phyloP scores from a whole-genome alignment of 2,329 filamentous ascomycete species.

The Sporothrix euskadiensis region DNA sequence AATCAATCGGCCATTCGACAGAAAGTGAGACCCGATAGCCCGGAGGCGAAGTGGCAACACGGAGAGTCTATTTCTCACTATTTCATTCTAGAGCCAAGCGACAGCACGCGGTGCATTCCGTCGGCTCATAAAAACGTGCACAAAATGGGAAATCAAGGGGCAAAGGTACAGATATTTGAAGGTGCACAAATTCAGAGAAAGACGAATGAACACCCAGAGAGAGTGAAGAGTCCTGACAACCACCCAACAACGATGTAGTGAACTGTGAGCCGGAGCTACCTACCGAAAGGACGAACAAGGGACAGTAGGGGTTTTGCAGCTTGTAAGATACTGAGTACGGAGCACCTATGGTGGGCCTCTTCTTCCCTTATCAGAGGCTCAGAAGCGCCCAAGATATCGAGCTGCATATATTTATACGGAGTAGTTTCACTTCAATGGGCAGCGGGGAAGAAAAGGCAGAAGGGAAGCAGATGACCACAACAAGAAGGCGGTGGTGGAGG shows the following conservation, averaged over 20 bases:
- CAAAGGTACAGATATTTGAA: neutral
- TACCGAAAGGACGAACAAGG: neutral
- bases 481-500: slow-evolving; percentile 8
- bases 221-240: neutral
- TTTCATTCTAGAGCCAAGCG: neutral
- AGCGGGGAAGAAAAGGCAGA: neutral
- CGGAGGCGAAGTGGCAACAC: slow-evolving; percentile 19
- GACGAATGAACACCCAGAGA: neutral
- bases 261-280: neutral
- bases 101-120: neutral
- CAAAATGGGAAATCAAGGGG: neutral
- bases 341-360: neutral
- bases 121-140: neutral
- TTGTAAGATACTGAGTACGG: neutral
- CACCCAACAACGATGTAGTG: neutral
- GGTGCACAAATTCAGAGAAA: neutral
- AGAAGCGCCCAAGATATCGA: slow-evolving; percentile 5
- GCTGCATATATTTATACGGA: too few species aligned
- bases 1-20: neutral
- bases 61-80: slow-evolving; percentile 5
- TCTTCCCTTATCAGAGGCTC: neutral
- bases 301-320: neutral
- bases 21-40: neutral
- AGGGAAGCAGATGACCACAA: neutral
- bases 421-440: neutral